Conservation (phyloP, 768 basidiomycete genomes). For the Rhodotorula graminis region DNA sequence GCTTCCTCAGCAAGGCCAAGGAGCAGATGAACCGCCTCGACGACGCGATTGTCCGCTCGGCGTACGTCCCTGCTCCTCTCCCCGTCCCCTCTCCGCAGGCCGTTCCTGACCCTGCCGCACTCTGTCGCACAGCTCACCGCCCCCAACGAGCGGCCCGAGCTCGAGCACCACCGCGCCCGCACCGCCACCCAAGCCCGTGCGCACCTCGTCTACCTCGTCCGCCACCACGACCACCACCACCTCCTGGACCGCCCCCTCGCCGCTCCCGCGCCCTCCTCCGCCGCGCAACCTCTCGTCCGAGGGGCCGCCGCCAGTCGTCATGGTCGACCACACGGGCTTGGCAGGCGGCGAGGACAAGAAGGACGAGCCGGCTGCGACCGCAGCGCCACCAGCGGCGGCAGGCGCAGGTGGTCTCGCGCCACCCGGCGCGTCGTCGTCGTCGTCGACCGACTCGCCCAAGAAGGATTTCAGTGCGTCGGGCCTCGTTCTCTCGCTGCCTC, state of each 20-base stretch:
- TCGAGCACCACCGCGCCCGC: not conserved
- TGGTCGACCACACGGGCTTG: not conserved
- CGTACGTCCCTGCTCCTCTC: not conserved
- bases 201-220: not conserved
- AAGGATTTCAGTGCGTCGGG: constrained; percentile 9
- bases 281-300: not conserved
- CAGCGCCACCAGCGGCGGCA: too few relatives aligned
- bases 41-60: constrained; percentile 16
- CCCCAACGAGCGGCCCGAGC: not conserved
- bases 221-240: too few relatives aligned
- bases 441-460: constrained; percentile 2
- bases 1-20: constrained; percentile 27
- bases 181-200: constrained; percentile 8
- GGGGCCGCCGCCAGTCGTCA: not conserved
- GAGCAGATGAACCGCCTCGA: constrained; percentile 28
- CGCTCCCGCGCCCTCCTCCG: not conserved
- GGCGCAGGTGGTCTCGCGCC: too few relatives aligned
- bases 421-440: not conserved
- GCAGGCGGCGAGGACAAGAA: not conserved
- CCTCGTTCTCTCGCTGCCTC: too few relatives aligned
- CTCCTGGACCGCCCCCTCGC: not conserved
- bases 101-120: too few relatives aligned
- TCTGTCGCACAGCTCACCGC: not conserved
- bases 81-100: not conserved
- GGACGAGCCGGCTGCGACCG: too few relatives aligned